Base-by-base conservation (phyloP, 1,284 basidiomycete genomes). In the Ceratobasidium sp. region DNA sequence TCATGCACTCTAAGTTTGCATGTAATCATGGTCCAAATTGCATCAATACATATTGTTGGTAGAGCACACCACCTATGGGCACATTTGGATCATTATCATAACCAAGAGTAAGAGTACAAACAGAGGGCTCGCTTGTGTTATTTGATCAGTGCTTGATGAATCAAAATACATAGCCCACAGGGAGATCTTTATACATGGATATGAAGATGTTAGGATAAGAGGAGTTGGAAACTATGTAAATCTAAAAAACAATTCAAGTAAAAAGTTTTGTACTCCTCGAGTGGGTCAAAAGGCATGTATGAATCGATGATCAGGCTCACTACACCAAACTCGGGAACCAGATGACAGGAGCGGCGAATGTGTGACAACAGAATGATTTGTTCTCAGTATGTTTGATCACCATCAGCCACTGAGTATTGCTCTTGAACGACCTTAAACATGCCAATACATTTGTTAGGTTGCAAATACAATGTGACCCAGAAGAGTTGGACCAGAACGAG, bases 351-450 rank as follows among this genome's bases (percentile, higher is more conserved):
- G 1, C 18, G 46, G n/a, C 46, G 18, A 48, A 48, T 21, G n/a
- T 48, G 46, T 21, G 46, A 48, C 21, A 48, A 21, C 3, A 18
- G 46, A 18, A 48, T 3, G 4, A 48, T 48, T 18, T 3, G 3
- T 18, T 21, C 46, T 4, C 8, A 18, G 46, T 48, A 48, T 21
- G 2, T 9, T 48, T 18, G 18, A n/a, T n/a, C n/a, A 21, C 40
- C 40, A 21, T 44, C 59, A 16, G 38, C 42, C 8, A 6, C 16
- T n/a, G 21, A 3, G 25, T 61, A 61, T 42, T 38, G 21, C 59
- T 61, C 38, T 40, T 25, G 44, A 11, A 5, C 18, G 14, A 63
- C 61, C 7, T 51, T 48, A 46, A 12, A 63, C 44, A 63, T 63
- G 5, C 46, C 46, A 25, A 63, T 51, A 2, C 46, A 2, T 23